These are phyloP conservation scores for Teunomyces panamensis DNA, from an alignment of 805 yeast species.

Conservation along the genomic window DNA sequence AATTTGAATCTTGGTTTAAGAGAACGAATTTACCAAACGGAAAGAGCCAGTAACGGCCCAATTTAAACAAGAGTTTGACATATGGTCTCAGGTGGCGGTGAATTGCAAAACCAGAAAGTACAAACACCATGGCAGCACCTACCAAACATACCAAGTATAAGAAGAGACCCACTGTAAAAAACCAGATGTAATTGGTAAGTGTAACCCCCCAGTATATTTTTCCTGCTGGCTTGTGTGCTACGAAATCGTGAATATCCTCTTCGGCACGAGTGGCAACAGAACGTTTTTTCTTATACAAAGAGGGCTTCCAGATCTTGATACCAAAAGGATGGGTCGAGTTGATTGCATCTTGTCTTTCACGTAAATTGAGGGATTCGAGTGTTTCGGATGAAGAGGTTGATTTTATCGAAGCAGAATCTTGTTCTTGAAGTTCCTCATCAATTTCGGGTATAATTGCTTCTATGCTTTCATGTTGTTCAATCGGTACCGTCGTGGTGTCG, in stretches of 20 bases:
- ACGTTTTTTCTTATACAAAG: conserved; percentile 86
- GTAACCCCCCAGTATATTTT: conserved; percentile 60
- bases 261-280: conserved; percentile 91
- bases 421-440: conserved; percentile 18
- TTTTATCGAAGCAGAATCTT: conserved; percentile 23
- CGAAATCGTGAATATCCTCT: conserved; percentile 84
- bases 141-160: conserved; percentile 52
- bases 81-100: conserved; percentile 57
- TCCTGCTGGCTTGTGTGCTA: conserved; percentile 40
- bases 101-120: conserved; percentile 40
- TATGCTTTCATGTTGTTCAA: background rate
- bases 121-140: conserved; percentile 46
- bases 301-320: conserved; percentile 98
- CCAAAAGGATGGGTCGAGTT: conserved; percentile 98
- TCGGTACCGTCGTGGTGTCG: background rate
- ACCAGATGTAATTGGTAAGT: conserved; percentile 72
- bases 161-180: conserved; percentile 65
- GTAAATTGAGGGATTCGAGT: conserved; percentile 77
- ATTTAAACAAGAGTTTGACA: conserved; percentile 53
- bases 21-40: conserved; percentile 93
- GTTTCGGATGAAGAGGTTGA: conserved; percentile 45
- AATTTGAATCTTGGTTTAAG: conserved; percentile 72
- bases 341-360: conserved; percentile 94
- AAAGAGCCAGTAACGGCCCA: conserved; percentile 69
- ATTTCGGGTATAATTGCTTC: background rate